Conservation (phyloP, 2,329 filamentous ascomycete species). For the Pseudogymnoascus sp. region DNA sequence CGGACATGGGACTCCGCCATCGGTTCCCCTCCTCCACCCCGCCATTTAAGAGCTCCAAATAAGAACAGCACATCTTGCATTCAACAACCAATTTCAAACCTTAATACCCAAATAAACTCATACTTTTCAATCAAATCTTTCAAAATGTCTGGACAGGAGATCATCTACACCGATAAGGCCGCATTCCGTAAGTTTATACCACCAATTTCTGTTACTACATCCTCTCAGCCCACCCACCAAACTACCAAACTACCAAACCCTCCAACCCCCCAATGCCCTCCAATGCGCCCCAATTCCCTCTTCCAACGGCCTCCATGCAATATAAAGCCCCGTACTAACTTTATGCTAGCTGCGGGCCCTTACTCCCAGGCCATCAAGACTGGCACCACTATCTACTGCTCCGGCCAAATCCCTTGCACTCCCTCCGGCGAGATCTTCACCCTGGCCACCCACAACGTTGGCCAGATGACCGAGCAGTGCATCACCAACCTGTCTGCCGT, state of each 20-base stretch:
- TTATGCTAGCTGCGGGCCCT: constrained; percentile 29
- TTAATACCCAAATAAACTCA: neutral
- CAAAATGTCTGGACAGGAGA: constrained; percentile 28
- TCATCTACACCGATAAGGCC: constrained; percentile 29
- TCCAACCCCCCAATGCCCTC: neutral
- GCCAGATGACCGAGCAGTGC: constrained; percentile 57
- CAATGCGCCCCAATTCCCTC: neutral
- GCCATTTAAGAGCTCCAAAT: constrained; percentile 3
- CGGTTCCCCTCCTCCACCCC: constrained; percentile 5
- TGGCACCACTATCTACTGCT: constrained; percentile 58
- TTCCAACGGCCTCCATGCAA: constrained; percentile 1
- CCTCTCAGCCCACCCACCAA: constrained; percentile 11
- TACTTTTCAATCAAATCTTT: neutral
- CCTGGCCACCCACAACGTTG: constrained; percentile 50
- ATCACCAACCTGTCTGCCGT: constrained; percentile 81
- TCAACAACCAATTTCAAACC: neutral
- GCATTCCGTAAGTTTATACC: constrained; percentile 25
- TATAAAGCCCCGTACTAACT: constrained; percentile 8
- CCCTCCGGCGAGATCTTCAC: constrained; percentile 27
- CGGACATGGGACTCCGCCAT: constrained; percentile 8
- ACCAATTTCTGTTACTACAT: neutral
- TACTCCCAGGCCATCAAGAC: constrained; percentile 53
- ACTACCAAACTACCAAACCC: neutral
- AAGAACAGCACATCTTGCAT: constrained; percentile 2
- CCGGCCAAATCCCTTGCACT: constrained; percentile 40